Conservation (phyloP, 352 stramenopile genomes). For the Thalassiosira hispida region DNA sequence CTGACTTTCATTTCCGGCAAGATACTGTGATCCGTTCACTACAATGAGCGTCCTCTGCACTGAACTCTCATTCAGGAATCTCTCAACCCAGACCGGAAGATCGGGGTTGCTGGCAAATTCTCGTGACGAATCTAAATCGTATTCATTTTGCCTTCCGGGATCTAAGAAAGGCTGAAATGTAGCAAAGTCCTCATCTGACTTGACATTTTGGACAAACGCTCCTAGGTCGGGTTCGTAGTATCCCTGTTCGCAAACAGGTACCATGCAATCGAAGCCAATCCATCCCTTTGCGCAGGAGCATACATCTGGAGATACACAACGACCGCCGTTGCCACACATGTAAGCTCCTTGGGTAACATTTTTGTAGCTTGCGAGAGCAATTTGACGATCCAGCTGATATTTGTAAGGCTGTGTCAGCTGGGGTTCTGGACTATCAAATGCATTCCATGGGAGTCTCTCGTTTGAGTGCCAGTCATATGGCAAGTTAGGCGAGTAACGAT, state of each 20-base stretch:
- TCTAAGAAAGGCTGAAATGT: constrained; percentile 79
- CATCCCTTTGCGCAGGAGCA: constrained; percentile 92
- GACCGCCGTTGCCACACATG: constrained; percentile 93
- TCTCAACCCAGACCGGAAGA: constrained; percentile 57
- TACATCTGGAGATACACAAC: constrained; percentile 90
- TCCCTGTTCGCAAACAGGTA: constrained; percentile 88
- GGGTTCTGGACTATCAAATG: constrained; percentile 51
- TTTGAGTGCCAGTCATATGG: constrained; percentile 89
- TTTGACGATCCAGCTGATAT: constrained; percentile 83
- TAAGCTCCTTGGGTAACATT: constrained; percentile 91
- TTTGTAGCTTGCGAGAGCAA: constrained; percentile 89
- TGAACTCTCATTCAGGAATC: constrained; percentile 60
- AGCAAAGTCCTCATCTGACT: constrained; percentile 59
- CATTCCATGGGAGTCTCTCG: constrained; percentile 83
- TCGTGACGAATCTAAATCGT: constrained; percentile 49
- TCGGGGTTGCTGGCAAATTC: constrained; percentile 58
- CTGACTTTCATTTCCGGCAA: constrained; percentile 42
- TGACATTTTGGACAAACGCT: constrained; percentile 84
- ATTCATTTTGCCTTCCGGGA: constrained; percentile 35
- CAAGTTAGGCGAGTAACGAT: constrained; percentile 86
- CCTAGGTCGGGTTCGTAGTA: constrained; percentile 89
- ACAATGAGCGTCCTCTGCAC: constrained; percentile 31
- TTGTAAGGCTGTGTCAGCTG: constrained; percentile 68
- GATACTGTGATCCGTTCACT: constrained; percentile 78
- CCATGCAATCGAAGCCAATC: constrained; percentile 96